Percentiles rank a stretch among this genome's conserved stretches.
These are phyloP conservation scores for Entonaema liquescens DNA, from an alignment of 495 filamentous ascomycete genomes.

Conservation along the genomic window DNA sequence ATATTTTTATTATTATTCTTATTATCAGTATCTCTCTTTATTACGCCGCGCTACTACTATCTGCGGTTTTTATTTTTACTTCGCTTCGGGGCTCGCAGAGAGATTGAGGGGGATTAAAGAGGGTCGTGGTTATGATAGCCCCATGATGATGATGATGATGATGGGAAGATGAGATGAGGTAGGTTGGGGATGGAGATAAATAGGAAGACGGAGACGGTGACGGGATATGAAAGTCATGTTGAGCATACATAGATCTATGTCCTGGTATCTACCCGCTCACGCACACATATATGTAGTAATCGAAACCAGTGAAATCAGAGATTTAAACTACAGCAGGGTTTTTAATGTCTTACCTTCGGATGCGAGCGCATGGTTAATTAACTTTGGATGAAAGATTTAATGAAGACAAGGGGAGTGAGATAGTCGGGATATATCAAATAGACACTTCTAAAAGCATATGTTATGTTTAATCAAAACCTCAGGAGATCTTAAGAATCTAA, in stretches of 20 bases:
- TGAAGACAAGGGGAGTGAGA: background rate
- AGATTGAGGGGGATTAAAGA: background rate
- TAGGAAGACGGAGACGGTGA: slow-evolving; percentile 5
- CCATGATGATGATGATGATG: background rate
- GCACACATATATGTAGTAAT: slow-evolving; percentile 21
- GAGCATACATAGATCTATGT: background rate
- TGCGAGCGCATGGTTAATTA: background rate
- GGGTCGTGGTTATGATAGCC: background rate
- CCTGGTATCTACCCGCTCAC: slow-evolving; percentile 23
- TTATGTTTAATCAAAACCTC: no score
- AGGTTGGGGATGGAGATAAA: background rate
- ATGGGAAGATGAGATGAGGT: background rate
- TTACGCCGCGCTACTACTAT: background rate
- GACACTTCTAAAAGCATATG: no score
- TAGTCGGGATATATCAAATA: no score
- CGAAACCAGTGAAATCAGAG: background rate
- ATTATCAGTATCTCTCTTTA: background rate
- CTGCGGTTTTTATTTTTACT: background rate
- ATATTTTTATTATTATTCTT: background rate
- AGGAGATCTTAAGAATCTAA: no score
- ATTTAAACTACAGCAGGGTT: background rate
- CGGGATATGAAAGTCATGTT: slow-evolving; percentile 16
- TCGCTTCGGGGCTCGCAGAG: background rate
- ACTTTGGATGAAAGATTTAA: background rate
- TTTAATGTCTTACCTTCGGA: background rate